Conservation (phyloP, 495 filamentous ascomycete genomes). For the Astrothelium macrocarpum region DNA sequence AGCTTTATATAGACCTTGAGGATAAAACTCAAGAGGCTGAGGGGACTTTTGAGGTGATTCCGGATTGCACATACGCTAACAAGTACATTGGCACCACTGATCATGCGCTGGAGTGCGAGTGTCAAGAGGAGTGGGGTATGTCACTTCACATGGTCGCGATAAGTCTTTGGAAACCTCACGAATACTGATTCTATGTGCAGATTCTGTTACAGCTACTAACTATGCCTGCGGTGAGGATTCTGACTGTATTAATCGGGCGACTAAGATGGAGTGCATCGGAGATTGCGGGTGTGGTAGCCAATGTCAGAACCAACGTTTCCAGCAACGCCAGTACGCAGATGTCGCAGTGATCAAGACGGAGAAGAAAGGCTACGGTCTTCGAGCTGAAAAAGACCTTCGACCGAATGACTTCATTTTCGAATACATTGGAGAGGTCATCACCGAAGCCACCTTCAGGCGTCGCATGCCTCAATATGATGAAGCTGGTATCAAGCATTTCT, state of each 20-base stretch:
- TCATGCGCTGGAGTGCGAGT: slow-evolving; percentile 92
- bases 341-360: slow-evolving; percentile 95
- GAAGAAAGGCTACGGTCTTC: slow-evolving; percentile 90
- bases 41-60: slow-evolving; percentile 68
- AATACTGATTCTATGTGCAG: slow-evolving; percentile 38
- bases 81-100: slow-evolving; percentile 86
- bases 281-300: slow-evolving; percentile 76
- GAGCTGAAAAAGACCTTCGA: slow-evolving; percentile 65
- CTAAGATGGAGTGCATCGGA: slow-evolving; percentile 90
- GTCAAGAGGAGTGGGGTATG: slow-evolving; percentile 92
- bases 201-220: slow-evolving; percentile 52
- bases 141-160: slow-evolving; percentile 20
- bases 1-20: slow-evolving; percentile 57
- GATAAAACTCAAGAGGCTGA: slow-evolving; percentile 68
- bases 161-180: slow-evolving; percentile 13
- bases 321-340: slow-evolving; percentile 76
- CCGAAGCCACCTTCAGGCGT: slow-evolving; percentile 74
- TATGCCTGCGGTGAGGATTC: slow-evolving; percentile 90
- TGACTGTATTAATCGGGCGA: slow-evolving; percentile 96
- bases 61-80: slow-evolving; percentile 75
- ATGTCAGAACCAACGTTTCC: slow-evolving; percentile 94
- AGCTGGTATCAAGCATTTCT: slow-evolving; percentile 97
- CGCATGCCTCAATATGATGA: slow-evolving; percentile 88
- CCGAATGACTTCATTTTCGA: slow-evolving; percentile 90
- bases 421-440: slow-evolving; percentile 97